Evolutionary conservation across 306 rosid genomes (phyloP), one percentile per base, ranked within the genome.

Genomic region (Quercus engelmannii): DNA sequence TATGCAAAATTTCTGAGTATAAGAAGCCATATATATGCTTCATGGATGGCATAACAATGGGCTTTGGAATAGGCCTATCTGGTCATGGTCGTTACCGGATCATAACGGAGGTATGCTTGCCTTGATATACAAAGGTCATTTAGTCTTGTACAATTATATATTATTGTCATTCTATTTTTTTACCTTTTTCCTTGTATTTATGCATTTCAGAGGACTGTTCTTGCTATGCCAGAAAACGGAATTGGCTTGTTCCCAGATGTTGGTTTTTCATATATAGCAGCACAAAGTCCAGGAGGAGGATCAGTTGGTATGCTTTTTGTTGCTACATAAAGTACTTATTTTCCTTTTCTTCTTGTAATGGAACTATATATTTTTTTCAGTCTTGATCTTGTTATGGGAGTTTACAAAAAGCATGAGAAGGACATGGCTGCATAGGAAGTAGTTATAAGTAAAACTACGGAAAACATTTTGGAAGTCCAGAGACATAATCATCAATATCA

Each of bases 171-270:
- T 74, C 65, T 81, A 71, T 65, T 78, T 74, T 77, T 68, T 56
- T 80, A 26, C 57, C 59, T 74, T n/a, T 76, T 33, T 74, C 35
- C 69, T 31, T 65, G 43, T 46, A n/a, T 69, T 8, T 30, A 76
- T 73, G 71, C 70, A 64, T 82, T 84, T 69, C 89, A 95, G 99
- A 93, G 90, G 86, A 96, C 99, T 63, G 79, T 90, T 85, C 96
- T 93, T 77, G 99, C 99, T 14, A 96, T 96, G 99, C 99, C 99
- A 52, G 99, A 96, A 92, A 96, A 96, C 80, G 99, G 98, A 83
- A 96, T 93, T 78, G 99, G 98, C 78, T 86, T 93, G 83, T 96
- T 93, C 75, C 99, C 99, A 28, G 99, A 96, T 74, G 97, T 96
- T 59, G 99, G 99, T 52, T 96, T 96, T 87, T 74, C 99, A 79